These are phyloP conservation scores for Zygosaccharomyces bailii DNA, from an alignment of 805 yeast genomes.

Conservation along the genomic window DNA sequence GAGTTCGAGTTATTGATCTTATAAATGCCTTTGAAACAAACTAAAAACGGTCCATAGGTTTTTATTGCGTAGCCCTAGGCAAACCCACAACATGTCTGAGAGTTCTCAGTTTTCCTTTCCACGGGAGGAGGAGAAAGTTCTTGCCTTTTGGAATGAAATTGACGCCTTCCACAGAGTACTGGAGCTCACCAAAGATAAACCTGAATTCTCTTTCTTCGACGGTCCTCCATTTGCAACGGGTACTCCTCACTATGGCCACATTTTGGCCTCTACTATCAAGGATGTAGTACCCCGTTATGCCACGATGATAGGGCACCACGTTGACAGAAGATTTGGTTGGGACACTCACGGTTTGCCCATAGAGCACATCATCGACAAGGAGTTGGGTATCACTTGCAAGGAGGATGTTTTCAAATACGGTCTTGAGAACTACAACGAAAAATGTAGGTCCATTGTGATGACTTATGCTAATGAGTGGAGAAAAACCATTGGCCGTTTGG, in stretches of 20 bases:
- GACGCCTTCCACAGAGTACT: constrained; percentile 90
- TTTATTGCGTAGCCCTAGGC: neutral
- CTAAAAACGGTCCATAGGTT: neutral
- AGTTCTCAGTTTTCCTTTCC: constrained; percentile 65
- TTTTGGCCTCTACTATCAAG: constrained; percentile 92
- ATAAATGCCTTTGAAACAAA: neutral
- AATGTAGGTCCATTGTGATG: constrained; percentile 97
- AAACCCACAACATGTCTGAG: constrained; percentile 36
- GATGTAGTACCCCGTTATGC: constrained; percentile 98
- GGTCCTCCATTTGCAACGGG: constrained; percentile 99
- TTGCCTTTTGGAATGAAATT: constrained; percentile 79
- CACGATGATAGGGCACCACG: constrained; percentile 94
- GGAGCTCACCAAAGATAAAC: constrained; percentile 77
- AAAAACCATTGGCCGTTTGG: constrained; percentile 85
- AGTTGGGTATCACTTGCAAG: constrained; percentile 86
- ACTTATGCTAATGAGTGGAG: constrained; percentile 96
- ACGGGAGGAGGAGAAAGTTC: constrained; percentile 80
- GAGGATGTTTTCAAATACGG: constrained; percentile 95
- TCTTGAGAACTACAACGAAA: constrained; percentile 86
- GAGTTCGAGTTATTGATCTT: too few relatives aligned
- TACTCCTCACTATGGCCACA: constrained; percentile 98
- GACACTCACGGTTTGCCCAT: constrained; percentile 99
- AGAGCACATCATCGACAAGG: constrained; percentile 98
- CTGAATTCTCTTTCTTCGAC: constrained; percentile 90
- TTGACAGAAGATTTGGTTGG: constrained; percentile 98